A percentile compares a stretch with the other conserved stretches of the same genome.
Evolutionary conservation across 345 rosid species (phyloP).

Genomic region (Euclidium syriacum): DNA sequence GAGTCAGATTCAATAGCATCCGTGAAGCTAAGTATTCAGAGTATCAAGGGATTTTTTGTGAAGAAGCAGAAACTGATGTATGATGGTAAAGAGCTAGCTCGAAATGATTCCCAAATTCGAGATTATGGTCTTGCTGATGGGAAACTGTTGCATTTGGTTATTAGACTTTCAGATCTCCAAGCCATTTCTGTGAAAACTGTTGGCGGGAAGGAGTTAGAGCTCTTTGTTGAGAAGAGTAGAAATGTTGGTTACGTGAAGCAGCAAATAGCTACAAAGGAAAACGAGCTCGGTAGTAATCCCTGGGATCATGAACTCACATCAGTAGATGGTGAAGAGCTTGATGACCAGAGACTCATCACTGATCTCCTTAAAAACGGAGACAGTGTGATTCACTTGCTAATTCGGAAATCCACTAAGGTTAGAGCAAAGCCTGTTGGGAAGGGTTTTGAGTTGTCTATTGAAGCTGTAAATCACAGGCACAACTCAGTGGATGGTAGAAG

Average conservation of each 20-base stretch:
- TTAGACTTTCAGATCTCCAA: constrained; percentile 61
- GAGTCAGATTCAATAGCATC: constrained; percentile 71
- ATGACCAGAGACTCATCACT: constrained; percentile 66
- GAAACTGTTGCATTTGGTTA: constrained; percentile 58
- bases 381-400: constrained; percentile 53
- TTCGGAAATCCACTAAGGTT: constrained; percentile 53
- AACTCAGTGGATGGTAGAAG: constrained; percentile 15
- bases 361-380: constrained; percentile 54
- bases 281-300: constrained; percentile 33
- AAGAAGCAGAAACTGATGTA: constrained; percentile 66
- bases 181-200: constrained; percentile 55
- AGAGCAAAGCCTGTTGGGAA: constrained; percentile 45
- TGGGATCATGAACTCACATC: constrained; percentile 56
- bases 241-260: constrained; percentile 76
- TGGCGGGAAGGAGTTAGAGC: constrained; percentile 58
- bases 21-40: constrained; percentile 75
- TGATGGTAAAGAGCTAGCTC: constrained; percentile 57
- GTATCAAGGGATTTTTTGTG: constrained; percentile 51
- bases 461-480: constrained; percentile 32
- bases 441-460: constrained; percentile 51
- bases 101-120: constrained; percentile 37
- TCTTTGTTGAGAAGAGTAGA: constrained; percentile 55
- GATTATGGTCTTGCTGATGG: constrained; percentile 65
- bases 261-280: constrained; percentile 53
- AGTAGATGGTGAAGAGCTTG: constrained; percentile 71